Conservation (phyloP, 768 basidiomycete genomes). For the Pisolithus microcarpus region DNA sequence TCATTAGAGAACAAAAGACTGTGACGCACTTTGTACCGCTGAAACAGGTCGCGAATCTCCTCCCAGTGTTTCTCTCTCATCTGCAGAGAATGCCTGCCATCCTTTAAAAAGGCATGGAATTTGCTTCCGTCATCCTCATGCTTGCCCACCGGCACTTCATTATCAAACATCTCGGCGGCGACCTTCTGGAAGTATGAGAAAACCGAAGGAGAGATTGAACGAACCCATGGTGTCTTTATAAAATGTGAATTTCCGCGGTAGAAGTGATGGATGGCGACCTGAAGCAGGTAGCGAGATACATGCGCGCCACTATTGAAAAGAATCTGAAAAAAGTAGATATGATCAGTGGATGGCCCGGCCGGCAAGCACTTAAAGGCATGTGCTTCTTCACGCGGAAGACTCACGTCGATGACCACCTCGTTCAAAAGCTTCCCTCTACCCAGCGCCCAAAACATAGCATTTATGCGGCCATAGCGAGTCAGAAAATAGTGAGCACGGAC, state of each 20-base stretch:
- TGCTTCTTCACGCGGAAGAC: slow-evolving; percentile 23
- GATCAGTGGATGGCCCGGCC: slow-evolving; percentile 12
- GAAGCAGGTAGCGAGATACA: slow-evolving; percentile 71
- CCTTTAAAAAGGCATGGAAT: slow-evolving; percentile 60
- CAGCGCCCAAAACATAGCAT: slow-evolving; percentile 71
- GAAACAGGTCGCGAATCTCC: slow-evolving; percentile 55
- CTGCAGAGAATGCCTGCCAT: slow-evolving; percentile 57
- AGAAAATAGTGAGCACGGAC: slow-evolving; percentile 76
- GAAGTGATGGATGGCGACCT: slow-evolving; percentile 73
- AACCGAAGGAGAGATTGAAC: slow-evolving; percentile 51
- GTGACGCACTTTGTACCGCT: slow-evolving; percentile 54
- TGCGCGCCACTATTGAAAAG: slow-evolving; percentile 70
- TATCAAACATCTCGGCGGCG: slow-evolving; percentile 49
- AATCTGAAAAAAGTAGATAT: slow-evolving; percentile 41
- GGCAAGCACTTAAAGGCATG: slow-evolving; percentile 16
- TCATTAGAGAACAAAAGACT: background rate
- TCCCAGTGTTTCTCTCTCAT: slow-evolving; percentile 58
- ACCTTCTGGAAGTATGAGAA: slow-evolving; percentile 59
- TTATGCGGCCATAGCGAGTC: slow-evolving; percentile 57
- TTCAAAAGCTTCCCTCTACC: slow-evolving; percentile 61
- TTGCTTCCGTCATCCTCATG: slow-evolving; percentile 69
- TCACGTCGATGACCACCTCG: slow-evolving; percentile 62
- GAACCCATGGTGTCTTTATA: slow-evolving; percentile 69
- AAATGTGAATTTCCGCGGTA: slow-evolving; percentile 68
- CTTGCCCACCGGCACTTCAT: slow-evolving; percentile 59